Conservation (phyloP, 306 rosid genomes). For the Prinsepia uniflora region DNA sequence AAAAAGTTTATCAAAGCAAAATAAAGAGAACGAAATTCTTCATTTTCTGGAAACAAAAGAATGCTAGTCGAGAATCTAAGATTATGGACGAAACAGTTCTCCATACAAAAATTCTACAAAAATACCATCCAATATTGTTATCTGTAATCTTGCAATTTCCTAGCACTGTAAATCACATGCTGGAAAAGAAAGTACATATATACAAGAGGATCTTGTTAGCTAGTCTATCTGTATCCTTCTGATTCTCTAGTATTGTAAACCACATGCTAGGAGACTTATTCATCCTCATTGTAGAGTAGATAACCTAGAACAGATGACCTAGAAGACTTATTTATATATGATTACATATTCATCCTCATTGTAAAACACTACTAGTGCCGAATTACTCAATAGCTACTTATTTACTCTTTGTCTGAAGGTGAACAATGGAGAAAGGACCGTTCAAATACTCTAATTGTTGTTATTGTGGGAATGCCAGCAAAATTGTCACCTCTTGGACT, state of each 20-base stretch:
- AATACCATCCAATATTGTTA: neutral
- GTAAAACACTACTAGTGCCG: no score
- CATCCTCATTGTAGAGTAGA: no score
- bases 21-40: neutral
- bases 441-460: no score
- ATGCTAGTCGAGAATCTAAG: neutral
- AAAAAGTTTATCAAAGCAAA: neutral
- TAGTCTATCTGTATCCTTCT: neutral
- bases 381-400: no score
- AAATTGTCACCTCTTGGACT: no score
- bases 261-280: neutral
- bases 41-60: neutral
- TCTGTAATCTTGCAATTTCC: neutral
- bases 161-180: neutral
- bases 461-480: no score
- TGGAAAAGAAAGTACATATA: neutral
- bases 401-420: no score
- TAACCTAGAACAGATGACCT: no score
- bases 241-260: neutral
- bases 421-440: no score
- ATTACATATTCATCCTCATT: no score
- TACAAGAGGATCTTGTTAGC: neutral
- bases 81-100: neutral
- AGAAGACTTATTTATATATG: no score
- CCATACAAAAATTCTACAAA: neutral